phyloP scores from a whole-genome alignment of 345 rosid genomes.

The Isatis tinctoria region DNA sequence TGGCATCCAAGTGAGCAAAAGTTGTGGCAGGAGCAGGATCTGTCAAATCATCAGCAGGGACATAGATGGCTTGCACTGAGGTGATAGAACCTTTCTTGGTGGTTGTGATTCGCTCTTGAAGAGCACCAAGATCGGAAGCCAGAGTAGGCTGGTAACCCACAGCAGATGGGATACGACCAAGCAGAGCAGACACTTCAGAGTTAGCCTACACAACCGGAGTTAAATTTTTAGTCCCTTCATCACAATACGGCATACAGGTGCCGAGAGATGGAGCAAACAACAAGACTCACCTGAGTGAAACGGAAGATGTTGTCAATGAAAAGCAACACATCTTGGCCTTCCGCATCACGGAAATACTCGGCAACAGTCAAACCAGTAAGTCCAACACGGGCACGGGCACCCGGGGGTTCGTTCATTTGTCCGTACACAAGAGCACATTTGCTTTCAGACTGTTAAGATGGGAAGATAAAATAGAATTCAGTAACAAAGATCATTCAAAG shows the following conservation, averaged over 20 bases:
- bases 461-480: neutral
- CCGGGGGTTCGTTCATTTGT: constrained; percentile 99
- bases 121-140: constrained; percentile 99
- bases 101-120: constrained; percentile 97
- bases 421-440: constrained; percentile 97
- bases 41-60: constrained; percentile 99
- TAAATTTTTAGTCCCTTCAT: neutral
- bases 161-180: constrained; percentile 99
- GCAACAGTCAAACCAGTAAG: constrained; percentile 98
- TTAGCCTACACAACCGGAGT: constrained; percentile 54
- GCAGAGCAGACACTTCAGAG: constrained; percentile 99
- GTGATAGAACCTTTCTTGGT: constrained; percentile 99
- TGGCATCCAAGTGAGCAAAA: constrained; percentile 98
- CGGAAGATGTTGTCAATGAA: constrained; percentile 97
- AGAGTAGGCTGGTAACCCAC: constrained; percentile 99
- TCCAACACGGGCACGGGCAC: constrained; percentile 99
- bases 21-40: constrained; percentile 99
- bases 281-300: constrained; percentile 65
- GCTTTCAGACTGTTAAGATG: constrained; percentile 59
- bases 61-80: constrained; percentile 97
- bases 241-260: neutral
- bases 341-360: constrained; percentile 98
- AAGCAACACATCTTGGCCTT: constrained; percentile 98
- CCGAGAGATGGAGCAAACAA: neutral
- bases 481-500: neutral